Base-by-base conservation (phyloP, 202 grass and related monocot genomes). In the Schoenoplectus triqueter region DNA sequence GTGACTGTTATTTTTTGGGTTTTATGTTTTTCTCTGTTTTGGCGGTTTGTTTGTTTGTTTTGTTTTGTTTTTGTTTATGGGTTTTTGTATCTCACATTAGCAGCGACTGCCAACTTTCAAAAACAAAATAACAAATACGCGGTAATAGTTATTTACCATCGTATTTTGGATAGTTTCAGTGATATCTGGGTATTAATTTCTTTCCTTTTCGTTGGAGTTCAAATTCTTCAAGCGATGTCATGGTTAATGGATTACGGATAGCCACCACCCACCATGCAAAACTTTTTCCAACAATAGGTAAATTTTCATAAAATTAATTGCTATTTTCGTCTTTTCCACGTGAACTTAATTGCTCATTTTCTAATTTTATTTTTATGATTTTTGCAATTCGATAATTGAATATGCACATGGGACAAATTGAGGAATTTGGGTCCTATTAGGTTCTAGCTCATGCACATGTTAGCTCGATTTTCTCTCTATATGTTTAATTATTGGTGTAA, bases 401-500 rank as follows among this genome's bases (percentile, higher is more conserved):
- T 71, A 11, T 57, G 21, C 73, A 41, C 73, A 77, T 77, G 73
- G 22, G 11, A 78, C 73, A 42, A 78, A 78, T 41, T 78, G 22
- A 7, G 20, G 73, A 77, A 57, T 77, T 41, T 57, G 51, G 52
- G 73, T 59, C 52, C 41, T 78, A 57, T 41, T 59, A 59, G 21
- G 56, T 56, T 69, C 64, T 10, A 70, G 65, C 52, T 46, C 40
- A 67, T 82, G 85, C 80, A 45, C 69, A 84, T 87, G 80, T 78
- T 73, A 78, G 80, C 69, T 60, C 81, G 15, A 42, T n/a, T 87
- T 81, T 71, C 18, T 82, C 1, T 87, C 13, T 63, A n/a, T 49
- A 83, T 83, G 21, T 84, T 66, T 14, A 76, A 56, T 87, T 73
- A 52, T 78, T 83, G 49, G 71, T 41, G 15, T 87, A 51, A 83